Evolutionary conservation across 1,284 basidiomycete species (phyloP).

Genomic region (Puccinia novopanici): DNA sequence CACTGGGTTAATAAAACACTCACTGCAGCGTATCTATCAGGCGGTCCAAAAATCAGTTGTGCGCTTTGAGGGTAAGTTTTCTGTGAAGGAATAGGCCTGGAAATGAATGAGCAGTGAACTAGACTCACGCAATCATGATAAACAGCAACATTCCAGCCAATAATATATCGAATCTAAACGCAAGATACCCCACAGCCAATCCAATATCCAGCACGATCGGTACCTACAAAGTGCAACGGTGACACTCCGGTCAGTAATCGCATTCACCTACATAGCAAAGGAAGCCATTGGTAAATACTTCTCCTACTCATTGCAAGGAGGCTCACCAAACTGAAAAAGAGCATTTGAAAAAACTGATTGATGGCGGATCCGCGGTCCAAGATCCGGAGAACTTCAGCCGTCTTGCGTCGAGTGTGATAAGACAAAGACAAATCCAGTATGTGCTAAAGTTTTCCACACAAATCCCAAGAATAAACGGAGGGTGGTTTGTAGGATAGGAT

Average conservation of each 20-base stretch:
- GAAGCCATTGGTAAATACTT: neutral
- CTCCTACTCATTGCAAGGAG: conserved; percentile 50
- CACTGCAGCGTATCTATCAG: conserved; percentile 53
- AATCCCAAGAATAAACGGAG: neutral
- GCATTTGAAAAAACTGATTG: conserved; percentile 53
- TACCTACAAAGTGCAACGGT: neutral
- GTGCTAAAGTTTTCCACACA: conserved; percentile 50
- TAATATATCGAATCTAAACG: conserved; percentile 44
- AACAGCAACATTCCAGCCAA: conserved; percentile 39
- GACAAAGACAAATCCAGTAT: conserved; percentile 68
- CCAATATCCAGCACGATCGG: conserved; percentile 48
- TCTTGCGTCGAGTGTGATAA: conserved; percentile 76
- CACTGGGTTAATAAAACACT: conserved; percentile 67
- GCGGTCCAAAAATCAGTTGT: neutral
- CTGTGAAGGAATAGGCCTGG: conserved; percentile 61
- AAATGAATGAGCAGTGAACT: neutral
- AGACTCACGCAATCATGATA: conserved; percentile 47
- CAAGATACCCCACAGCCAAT: conserved; percentile 47
- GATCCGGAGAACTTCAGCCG: conserved; percentile 69
- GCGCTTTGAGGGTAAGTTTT: too few species aligned
- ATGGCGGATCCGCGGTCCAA: conserved; percentile 69
- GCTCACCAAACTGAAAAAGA: conserved; percentile 43
- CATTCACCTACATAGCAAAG: neutral
- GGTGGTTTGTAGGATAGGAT: too few species aligned
- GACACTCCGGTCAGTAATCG: neutral